Conservation (phyloP, 345 rosid genomes). For the Rhodomyrtus tomentosa region DNA sequence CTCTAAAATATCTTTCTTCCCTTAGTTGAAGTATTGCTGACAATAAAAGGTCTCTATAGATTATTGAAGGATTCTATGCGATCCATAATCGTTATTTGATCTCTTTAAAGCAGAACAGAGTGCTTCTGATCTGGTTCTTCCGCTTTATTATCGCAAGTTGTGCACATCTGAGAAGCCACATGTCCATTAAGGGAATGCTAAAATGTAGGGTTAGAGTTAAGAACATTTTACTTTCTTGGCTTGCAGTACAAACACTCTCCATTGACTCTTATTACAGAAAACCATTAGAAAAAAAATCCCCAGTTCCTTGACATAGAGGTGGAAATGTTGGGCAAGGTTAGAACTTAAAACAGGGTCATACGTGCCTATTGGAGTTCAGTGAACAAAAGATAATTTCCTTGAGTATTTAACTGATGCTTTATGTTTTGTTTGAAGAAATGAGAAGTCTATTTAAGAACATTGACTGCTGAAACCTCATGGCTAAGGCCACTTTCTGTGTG, state of each 20-base stretch:
- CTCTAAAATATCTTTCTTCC: neutral
- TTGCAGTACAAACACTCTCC: neutral
- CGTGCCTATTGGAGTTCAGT: neutral
- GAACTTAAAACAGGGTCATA: neutral
- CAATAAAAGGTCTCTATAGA: neutral
- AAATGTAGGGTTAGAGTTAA: neutral
- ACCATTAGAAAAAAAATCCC: neutral
- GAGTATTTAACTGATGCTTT: neutral
- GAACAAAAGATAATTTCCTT: neutral
- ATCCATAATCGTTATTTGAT: neutral
- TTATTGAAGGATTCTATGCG: neutral
- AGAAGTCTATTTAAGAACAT: neutral
- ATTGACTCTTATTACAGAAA: neutral
- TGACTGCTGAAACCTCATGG: neutral
- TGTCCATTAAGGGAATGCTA: neutral
- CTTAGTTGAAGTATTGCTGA: neutral
- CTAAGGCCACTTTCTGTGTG: neutral
- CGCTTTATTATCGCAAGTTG: neutral
- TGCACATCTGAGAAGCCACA: neutral
- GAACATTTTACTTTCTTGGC: neutral
- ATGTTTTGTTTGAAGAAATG: neutral
- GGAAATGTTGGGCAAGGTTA: neutral
- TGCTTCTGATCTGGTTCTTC: neutral
- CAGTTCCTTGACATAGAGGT: neutral
- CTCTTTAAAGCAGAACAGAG: neutral